phyloP scores from a whole-genome alignment of 2,329 filamentous ascomycete genomes.

The Microdochium paspali region DNA sequence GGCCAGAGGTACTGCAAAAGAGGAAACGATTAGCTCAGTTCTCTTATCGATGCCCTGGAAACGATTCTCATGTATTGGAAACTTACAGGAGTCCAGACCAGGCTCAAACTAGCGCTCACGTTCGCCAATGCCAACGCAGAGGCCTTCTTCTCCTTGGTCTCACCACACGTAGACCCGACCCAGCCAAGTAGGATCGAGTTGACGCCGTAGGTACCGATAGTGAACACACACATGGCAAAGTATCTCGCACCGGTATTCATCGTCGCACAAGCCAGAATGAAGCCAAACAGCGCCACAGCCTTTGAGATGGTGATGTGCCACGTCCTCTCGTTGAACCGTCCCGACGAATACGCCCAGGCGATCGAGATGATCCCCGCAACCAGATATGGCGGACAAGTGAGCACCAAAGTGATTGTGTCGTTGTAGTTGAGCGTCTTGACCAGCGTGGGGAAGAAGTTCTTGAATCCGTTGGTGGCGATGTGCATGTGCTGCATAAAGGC shows the following conservation, averaged over 20 bases:
- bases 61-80: not conserved
- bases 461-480: constrained; percentile 14
- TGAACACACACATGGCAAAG: constrained; percentile 26
- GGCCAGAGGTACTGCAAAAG: constrained; percentile 24
- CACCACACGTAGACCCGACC: constrained; percentile 28
- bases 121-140: constrained; percentile 27
- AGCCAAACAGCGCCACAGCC: constrained; percentile 25
- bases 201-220: constrained; percentile 25
- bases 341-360: constrained; percentile 17
- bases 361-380: constrained; percentile 23
- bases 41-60: too few species aligned
- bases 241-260: constrained; percentile 18
- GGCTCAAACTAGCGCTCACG: constrained; percentile 21
- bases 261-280: constrained; percentile 10
- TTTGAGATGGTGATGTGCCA: constrained; percentile 35
- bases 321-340: constrained; percentile 27
- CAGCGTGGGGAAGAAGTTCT: constrained; percentile 21
- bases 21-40: not conserved
- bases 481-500: constrained; percentile 39
- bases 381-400: constrained; percentile 36
- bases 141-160: constrained; percentile 37
- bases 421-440: constrained; percentile 32
- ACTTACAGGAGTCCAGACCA: constrained; percentile 23
- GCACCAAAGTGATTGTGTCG: constrained; percentile 32
- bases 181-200: constrained; percentile 36